phyloP scores from a whole-genome alignment of 305 asterid species.

The Solanum hybrid region DNA sequence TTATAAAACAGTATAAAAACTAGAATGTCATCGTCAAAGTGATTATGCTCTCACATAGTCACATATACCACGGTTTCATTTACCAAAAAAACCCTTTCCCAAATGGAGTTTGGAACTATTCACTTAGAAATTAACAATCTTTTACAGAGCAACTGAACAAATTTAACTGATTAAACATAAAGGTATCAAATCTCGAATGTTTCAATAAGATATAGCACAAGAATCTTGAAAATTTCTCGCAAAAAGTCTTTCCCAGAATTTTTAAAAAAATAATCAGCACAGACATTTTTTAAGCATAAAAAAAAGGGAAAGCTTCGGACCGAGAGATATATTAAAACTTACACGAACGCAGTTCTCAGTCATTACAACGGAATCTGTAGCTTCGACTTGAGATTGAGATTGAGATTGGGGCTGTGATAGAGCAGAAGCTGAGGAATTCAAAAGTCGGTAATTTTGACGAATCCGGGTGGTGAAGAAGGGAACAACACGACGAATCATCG shows the following conservation, averaged over 20 bases:
- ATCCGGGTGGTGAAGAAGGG: constrained; percentile 45
- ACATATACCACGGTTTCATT: neutral
- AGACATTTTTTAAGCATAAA: neutral
- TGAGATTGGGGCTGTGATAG: constrained; percentile 39
- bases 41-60: neutral
- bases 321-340: constrained; percentile 1
- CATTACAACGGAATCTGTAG: constrained; percentile 40
- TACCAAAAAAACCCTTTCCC: neutral
- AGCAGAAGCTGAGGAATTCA: constrained; percentile 40
- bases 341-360: constrained; percentile 80
- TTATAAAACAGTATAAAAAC: neutral
- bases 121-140: neutral
- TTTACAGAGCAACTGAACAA: neutral
- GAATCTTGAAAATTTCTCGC: too few species aligned
- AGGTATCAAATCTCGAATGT: neutral
- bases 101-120: neutral
- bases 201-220: too few species aligned
- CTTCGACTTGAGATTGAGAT: constrained; percentile 24
- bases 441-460: constrained; percentile 62
- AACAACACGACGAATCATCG: constrained; percentile 43
- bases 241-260: neutral
- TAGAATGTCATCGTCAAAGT: neutral
- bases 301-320: neutral
- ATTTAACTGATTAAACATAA: neutral
- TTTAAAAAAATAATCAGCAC: neutral